These are phyloP conservation scores for Backusella macrospora DNA, from an alignment of 192 early-diverging fungal genomes.

Conservation along the genomic window DNA sequence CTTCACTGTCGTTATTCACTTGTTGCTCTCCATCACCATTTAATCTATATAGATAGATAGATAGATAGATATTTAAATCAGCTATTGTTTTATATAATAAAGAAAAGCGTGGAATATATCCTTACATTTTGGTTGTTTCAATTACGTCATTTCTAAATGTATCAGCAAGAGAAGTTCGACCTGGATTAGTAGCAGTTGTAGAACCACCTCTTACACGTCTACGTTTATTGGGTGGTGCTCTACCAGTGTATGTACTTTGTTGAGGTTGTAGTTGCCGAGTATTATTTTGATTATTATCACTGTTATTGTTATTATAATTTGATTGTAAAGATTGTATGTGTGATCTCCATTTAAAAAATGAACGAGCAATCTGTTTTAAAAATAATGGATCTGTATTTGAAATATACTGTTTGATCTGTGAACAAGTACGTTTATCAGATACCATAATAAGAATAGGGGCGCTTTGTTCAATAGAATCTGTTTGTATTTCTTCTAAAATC, in stretches of 20 bases:
- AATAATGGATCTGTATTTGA: slow-evolving; percentile 33
- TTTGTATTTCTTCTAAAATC: slow-evolving; percentile 81
- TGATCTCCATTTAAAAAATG: slow-evolving; percentile 81
- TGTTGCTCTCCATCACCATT: slow-evolving; percentile 16
- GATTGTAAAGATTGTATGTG: slow-evolving; percentile 45
- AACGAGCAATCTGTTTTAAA: slow-evolving; percentile 53
- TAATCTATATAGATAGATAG: neutral
- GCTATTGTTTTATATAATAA: neutral
- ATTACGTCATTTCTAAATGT: slow-evolving; percentile 25
- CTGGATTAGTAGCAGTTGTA: slow-evolving; percentile 36
- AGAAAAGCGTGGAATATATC: neutral
- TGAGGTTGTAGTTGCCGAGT: neutral
- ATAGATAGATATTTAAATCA: neutral
- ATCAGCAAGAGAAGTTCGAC: slow-evolving; percentile 38
- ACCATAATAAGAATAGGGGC: slow-evolving; percentile 74
- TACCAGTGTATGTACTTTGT: neutral
- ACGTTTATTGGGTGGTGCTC: slow-evolving; percentile 54
- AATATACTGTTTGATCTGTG: slow-evolving; percentile 64
- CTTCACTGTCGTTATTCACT: slow-evolving; percentile 29
- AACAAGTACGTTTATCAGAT: slow-evolving; percentile 63
- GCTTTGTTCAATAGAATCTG: slow-evolving; percentile 51
- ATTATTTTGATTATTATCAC: slow-evolving; percentile 1
- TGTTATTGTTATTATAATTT: neutral
- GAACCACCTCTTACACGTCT: slow-evolving; percentile 53
- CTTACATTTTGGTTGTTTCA: slow-evolving; percentile 9